phyloP scores from a whole-genome alignment of 164 flowering plant species.

The Umbilicus rupestris region DNA sequence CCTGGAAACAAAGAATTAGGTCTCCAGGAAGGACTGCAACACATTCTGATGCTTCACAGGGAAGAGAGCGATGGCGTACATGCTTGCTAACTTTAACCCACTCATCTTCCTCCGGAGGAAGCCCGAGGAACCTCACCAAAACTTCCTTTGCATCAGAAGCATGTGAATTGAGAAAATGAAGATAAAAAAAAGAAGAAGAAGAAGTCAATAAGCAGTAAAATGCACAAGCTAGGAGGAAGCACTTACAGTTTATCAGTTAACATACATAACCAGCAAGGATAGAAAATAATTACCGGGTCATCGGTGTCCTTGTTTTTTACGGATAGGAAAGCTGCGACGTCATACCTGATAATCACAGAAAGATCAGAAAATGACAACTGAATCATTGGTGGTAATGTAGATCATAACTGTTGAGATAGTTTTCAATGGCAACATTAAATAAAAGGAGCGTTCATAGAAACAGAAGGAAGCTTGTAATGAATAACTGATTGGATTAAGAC shows the following conservation, averaged over 20 bases:
- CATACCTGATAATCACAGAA: neutral
- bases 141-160: slow-evolving; percentile 52
- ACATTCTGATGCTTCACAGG: slow-evolving; percentile 96
- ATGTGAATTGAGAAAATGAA: neutral
- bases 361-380: neutral
- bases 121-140: slow-evolving; percentile 82
- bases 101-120: slow-evolving; percentile 94
- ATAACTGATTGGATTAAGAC: too few relatives aligned
- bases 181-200: neutral
- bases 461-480: too few relatives aligned
- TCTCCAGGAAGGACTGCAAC: slow-evolving; percentile 94
- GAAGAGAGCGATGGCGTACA: slow-evolving; percentile 89
- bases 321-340: slow-evolving; percentile 4
- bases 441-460: too few relatives aligned
- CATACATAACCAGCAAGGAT: neutral
- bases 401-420: too few relatives aligned
- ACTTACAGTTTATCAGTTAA: too few relatives aligned
- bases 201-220: neutral
- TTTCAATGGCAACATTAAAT: too few relatives aligned
- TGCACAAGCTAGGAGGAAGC: too few relatives aligned
- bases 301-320: slow-evolving; percentile 4
- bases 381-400: too few relatives aligned
- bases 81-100: slow-evolving; percentile 77
- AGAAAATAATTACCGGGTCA: neutral
- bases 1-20: slow-evolving; percentile 97